phyloP scores from a whole-genome alignment of 2,329 filamentous ascomycete genomes.

The Arthroderma sp. region DNA sequence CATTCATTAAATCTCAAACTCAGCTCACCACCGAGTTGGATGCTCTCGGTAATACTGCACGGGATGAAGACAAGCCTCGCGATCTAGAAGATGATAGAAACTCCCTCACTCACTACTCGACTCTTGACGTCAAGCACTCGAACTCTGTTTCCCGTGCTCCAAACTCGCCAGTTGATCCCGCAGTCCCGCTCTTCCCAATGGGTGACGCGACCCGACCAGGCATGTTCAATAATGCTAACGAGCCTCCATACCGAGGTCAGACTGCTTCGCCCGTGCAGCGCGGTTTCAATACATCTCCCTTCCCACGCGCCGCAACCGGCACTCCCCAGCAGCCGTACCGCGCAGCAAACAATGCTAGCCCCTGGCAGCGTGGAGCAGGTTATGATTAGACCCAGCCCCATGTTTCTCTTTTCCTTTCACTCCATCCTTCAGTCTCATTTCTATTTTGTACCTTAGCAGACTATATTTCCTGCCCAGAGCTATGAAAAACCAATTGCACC shows the following conservation, averaged over 20 bases:
- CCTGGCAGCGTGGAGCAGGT: constrained; percentile 53
- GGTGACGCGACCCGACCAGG: constrained; percentile 20
- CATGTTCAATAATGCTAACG: constrained; percentile 9
- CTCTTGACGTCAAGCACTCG: constrained; percentile 1
- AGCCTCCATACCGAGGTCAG: constrained; percentile 12
- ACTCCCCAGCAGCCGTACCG: constrained; percentile 23
- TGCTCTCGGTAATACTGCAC: constrained; percentile 74
- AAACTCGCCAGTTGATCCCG: constrained; percentile 36
- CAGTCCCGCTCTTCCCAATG: constrained; percentile 35
- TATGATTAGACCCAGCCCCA: constrained; percentile 33
- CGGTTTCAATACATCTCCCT: constrained; percentile 21
- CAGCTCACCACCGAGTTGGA: constrained; percentile 80
- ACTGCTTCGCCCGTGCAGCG: constrained; percentile 23
- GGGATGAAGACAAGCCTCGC: constrained; percentile 61
- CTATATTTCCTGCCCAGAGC: too few species aligned
- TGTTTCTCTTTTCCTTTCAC: not conserved
- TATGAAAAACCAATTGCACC: too few species aligned
- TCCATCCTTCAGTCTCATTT: not conserved
- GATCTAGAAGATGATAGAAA: constrained; percentile 57
- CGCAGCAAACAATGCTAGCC: constrained; percentile 43
- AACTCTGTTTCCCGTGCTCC: constrained; percentile 24
- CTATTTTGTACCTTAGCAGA: too few species aligned
- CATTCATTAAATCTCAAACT: constrained; percentile 93
- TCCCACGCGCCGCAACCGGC: constrained; percentile 19
- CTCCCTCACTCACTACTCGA: constrained; percentile 43